phyloP scores from a whole-genome alignment of 768 basidiomycete species.

The Dictyophora rubrovolvata region DNA sequence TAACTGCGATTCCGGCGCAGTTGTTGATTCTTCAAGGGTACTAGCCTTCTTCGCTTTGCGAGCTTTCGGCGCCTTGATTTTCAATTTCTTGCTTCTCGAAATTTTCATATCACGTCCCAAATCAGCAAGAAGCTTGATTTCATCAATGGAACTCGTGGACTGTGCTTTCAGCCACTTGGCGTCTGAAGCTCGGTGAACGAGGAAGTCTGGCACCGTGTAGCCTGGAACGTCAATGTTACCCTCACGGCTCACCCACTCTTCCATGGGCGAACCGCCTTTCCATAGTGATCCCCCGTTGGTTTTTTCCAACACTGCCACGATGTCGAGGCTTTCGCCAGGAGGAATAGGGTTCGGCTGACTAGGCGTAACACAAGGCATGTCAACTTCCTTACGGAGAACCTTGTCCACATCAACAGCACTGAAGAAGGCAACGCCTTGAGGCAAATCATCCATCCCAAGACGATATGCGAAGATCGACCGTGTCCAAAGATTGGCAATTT shows the following conservation, averaged over 20 bases:
- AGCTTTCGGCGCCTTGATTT: neutral
- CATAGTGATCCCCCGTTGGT: conserved; percentile 64
- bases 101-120: neutral
- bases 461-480: conserved; percentile 81
- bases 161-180: conserved; percentile 70
- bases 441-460: conserved; percentile 93
- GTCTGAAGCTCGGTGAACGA: conserved; percentile 52
- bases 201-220: conserved; percentile 48
- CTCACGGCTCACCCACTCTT: conserved; percentile 8
- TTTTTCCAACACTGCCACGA: conserved; percentile 49
- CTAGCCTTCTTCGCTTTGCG: neutral
- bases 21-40: neutral
- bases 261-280: conserved; percentile 51
- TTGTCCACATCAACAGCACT: conserved; percentile 90
- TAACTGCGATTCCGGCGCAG: neutral
- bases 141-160: conserved; percentile 57
- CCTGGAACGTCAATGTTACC: conserved; percentile 33
- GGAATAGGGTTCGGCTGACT: conserved; percentile 77
- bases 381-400: conserved; percentile 89
- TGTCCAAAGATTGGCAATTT: conserved; percentile 95
- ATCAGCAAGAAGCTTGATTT: conserved; percentile 60
- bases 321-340: conserved; percentile 80
- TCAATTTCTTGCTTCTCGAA: neutral
- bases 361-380: conserved; percentile 92
- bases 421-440: conserved; percentile 94